Base-by-base conservation (phyloP, 495 filamentous ascomycete genomes). In the Elaphomyces granulatus region DNA sequence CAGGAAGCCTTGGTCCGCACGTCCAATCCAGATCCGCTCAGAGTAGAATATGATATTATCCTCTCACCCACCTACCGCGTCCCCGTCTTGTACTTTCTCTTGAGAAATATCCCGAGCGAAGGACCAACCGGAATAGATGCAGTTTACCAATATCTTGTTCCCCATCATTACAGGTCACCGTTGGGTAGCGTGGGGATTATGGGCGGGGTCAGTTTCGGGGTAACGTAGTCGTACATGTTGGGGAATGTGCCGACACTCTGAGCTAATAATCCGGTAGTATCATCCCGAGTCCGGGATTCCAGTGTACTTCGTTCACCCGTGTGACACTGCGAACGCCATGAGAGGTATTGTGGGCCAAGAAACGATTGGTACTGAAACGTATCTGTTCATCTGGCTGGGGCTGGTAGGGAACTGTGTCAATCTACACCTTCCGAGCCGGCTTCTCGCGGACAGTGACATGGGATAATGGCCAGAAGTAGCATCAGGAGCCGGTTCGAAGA, bases 261-360 rank as follows among this genome's bases (percentile, higher is more conserved):
- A 54, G 51, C 60, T 75, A 61, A 64, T 60, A 44, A 61, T 66
- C 50, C 23, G 44, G 45, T 56, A 87, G 83, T 75, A 87, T 60
- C 83, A 90, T 68, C 85, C 85, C 34, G 59, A 77, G 32, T 80
- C 75, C 41, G 79, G 76, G 41, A 50, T 77, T 35, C 83, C 84
- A 34, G 66, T 73, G 36, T 87, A 81, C 52, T 90, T 86, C 61
- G 63, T 90, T 48, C 85, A 93, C 59, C 85, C 85, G 16, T 93
- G 85, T 65, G 73, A 81, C 53, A 79, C 84, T n/a, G 78, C 77
- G 40, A 80, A 85, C 45, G 80, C 79, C 36, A 80, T 93, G 74
- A 52, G 51, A 41, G 50, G 55, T 32, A 50, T 73, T 39, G 52
- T 58, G 42, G 64, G 59, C 26, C 56, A 50, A 15, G 67, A 71